Evolutionary conservation across 345 rosid species (phyloP).

Genomic region (Linum lewisii): DNA sequence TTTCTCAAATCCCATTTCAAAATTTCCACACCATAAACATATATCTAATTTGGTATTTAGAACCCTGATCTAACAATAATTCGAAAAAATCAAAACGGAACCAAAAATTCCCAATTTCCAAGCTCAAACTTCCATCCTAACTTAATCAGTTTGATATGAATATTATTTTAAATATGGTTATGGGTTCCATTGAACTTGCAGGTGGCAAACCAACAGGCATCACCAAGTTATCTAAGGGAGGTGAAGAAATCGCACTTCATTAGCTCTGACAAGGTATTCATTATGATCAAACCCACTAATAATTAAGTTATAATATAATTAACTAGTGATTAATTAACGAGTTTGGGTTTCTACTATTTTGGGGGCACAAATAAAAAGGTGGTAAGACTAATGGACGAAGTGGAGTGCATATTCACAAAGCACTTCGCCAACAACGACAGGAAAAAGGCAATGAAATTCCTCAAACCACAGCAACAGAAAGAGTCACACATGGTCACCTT

Average conservation of each 20-base stretch:
- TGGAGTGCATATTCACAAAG: conserved; percentile 94
- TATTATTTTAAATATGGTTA: not conserved
- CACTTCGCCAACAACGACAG: conserved; percentile 94
- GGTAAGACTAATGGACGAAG: conserved; percentile 92
- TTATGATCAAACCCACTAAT: not conserved
- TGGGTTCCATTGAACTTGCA: conserved; percentile 20
- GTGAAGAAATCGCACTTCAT: conserved; percentile 86
- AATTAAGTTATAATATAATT: not conserved
- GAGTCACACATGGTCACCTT: conserved; percentile 96
- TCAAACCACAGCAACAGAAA: conserved; percentile 74
- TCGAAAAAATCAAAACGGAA: too few relatives aligned
- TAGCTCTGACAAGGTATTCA: conserved; percentile 85
- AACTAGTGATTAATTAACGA: not conserved
- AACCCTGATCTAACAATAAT: too few relatives aligned
- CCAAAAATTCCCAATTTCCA: too few relatives aligned
- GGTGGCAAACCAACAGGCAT: conserved; percentile 81
- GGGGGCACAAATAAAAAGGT: conserved; percentile 27
- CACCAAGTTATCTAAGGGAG: conserved; percentile 63
- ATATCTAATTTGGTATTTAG: too few relatives aligned
- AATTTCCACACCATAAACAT: too few relatives aligned
- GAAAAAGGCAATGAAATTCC: conserved; percentile 92
- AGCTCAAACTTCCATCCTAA: too few relatives aligned
- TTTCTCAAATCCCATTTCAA: too few relatives aligned
- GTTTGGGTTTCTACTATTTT: not conserved
- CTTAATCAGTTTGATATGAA: too few relatives aligned